Evolutionary conservation across 768 basidiomycete species (phyloP), one percentile per base, ranked within the genome.

Genomic region (Auricularia auricula-judae): DNA sequence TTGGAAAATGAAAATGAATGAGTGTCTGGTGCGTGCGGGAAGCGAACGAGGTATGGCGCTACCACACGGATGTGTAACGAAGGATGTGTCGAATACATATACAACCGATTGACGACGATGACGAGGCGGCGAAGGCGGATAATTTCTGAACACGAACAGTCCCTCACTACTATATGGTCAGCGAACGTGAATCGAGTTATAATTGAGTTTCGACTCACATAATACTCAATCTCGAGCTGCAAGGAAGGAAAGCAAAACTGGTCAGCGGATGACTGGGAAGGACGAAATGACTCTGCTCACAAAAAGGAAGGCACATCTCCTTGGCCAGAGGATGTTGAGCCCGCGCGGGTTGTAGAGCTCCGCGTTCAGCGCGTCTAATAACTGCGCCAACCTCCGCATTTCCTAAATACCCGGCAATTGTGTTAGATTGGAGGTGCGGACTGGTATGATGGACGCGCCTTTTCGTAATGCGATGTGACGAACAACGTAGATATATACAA

Each of bases 151-250:
- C 12, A 42, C 7, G 7, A 14, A 42, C 39, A 42, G 39, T 42
- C 39, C 39, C 39, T 42, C 39, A 42, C 39, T 42, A 14, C 39
- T 14, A 42, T 42, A 8, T 7, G 8, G 39, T 42, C 71, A 10
- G 76, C 36, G 51, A 88, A 79, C 72, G 87, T 82, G 71, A 92
- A 86, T 69, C 91, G 89, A 73, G 92, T 86, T 72, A 89, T 90
- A 69, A 92, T 29, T 3, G 29, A 81, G 78, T 88, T 88, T 89
- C 65, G 56, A 59, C 34, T 14, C 10, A 29, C 23, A 35, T 93
- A 94, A 77, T 93, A 94, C 71, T 98, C 95, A 65, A 98, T 91
- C 78, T 98, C 95, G 70, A 98, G 81, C 95, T 98, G 70, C 58
- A 36, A 10, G 5, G 44, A 62, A 16, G 1, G 23, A 70, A n/a